phyloP scores from a whole-genome alignment of 2,329 filamentous ascomycete species.

The Aspergillus puulaauensis region DNA sequence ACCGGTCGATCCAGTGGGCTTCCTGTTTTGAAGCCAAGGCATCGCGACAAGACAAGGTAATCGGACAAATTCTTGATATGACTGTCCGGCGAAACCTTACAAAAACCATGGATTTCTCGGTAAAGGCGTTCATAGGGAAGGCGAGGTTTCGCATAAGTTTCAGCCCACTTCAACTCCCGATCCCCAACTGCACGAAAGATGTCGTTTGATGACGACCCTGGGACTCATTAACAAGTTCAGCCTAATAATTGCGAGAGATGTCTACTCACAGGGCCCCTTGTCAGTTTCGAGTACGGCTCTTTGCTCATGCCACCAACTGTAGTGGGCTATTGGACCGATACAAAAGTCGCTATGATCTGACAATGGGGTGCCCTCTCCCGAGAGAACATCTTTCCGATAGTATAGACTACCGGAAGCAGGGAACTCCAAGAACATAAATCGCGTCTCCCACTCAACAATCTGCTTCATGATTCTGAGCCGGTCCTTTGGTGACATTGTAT shows the following conservation, averaged over 20 bases:
- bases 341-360: constrained; percentile 12
- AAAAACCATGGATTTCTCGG: constrained; percentile 16
- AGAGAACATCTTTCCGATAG: constrained; percentile 9
- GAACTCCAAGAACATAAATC: constrained; percentile 10
- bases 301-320: constrained; percentile 19
- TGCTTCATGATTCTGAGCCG: constrained; percentile 7
- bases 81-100: constrained; percentile 12
- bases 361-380: not conserved
- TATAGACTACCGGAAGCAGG: constrained; percentile 13
- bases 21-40: constrained; percentile 10
- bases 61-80: constrained; percentile 18
- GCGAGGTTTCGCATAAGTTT: constrained; percentile 16
- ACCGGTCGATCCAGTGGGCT: constrained; percentile 15
- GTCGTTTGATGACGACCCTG: constrained; percentile 12
- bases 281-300: constrained; percentile 10
- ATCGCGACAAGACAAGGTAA: constrained; percentile 14
- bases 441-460: constrained; percentile 8
- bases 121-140: constrained; percentile 19
- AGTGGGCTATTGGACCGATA: constrained; percentile 17
- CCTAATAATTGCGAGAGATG: not conserved
- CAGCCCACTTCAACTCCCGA: constrained; percentile 17
- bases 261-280: constrained; percentile 20
- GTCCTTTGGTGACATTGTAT: constrained; percentile 4
- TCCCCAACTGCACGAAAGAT: constrained; percentile 14
- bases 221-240: not conserved